These are phyloP conservation scores for Cutaneotrichosporon spelunceum DNA, from an alignment of 1,284 basidiomycete species.

Conservation along the genomic window DNA sequence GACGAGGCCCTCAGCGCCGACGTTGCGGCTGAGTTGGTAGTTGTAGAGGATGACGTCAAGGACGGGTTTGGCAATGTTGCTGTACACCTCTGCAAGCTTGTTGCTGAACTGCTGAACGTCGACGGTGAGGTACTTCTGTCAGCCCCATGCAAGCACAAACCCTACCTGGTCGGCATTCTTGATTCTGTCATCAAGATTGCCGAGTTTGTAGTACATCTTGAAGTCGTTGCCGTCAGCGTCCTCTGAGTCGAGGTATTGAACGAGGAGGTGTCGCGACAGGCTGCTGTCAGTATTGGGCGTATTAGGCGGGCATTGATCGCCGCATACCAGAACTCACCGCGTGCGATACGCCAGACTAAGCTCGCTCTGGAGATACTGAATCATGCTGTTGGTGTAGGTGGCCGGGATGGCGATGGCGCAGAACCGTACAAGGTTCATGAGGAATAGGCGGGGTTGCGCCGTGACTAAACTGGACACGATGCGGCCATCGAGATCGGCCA, in stretches of 20 bases:
- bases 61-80: slow-evolving; percentile 87
- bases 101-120: slow-evolving; percentile 92
- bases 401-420: slow-evolving; percentile 89
- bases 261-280: slow-evolving; percentile 9
- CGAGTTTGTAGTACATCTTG: slow-evolving; percentile 86
- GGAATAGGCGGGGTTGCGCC: slow-evolving; percentile 73
- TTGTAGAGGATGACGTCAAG: slow-evolving; percentile 90
- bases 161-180: slow-evolving; percentile 89
- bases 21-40: slow-evolving; percentile 88
- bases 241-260: slow-evolving; percentile 70
- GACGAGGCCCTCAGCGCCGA: slow-evolving; percentile 89
- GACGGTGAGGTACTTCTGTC: slow-evolving; percentile 65
- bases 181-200: slow-evolving; percentile 88
- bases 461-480: slow-evolving; percentile 95
- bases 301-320: not conserved
- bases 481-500: slow-evolving; percentile 84
- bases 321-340: slow-evolving; percentile 49
- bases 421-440: slow-evolving; percentile 84
- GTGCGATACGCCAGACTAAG: slow-evolving; percentile 89
- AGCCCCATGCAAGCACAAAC: not conserved
- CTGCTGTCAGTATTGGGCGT: slow-evolving; percentile 2
- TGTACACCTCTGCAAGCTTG: slow-evolving; percentile 89
- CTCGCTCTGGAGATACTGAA: slow-evolving; percentile 90
- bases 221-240: slow-evolving; percentile 20
- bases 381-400: slow-evolving; percentile 95